A percentile compares a stretch with the other conserved stretches of the same genome.
These are phyloP conservation scores for Haplosporangium sp. DNA, from an alignment of 371 early-diverging fungal genomes.

Conservation along the genomic window DNA sequence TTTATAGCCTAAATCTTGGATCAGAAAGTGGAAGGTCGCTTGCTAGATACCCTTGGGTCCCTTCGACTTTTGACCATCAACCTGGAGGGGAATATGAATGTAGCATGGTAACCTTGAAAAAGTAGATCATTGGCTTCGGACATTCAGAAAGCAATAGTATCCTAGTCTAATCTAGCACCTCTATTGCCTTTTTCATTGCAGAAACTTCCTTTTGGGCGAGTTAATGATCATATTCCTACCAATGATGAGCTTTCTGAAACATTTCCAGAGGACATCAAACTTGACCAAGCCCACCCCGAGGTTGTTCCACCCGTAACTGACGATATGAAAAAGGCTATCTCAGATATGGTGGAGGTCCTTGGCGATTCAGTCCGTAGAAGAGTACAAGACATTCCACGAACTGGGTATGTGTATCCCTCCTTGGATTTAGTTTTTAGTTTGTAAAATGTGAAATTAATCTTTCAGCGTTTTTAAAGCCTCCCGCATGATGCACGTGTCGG, in stretches of 20 bases:
- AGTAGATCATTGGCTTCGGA: not conserved
- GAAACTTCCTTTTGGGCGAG: slow-evolving; percentile 63
- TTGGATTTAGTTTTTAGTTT: not conserved
- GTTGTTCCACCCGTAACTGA: slow-evolving; percentile 50
- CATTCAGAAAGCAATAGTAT: not conserved
- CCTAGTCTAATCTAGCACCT: not conserved
- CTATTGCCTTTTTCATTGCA: slow-evolving; percentile 11
- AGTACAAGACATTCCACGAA: slow-evolving; percentile 67
- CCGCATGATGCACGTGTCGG: slow-evolving; percentile 70
- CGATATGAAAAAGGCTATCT: slow-evolving; percentile 54
- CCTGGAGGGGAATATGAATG: not conserved
- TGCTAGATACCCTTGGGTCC: slow-evolving; percentile 54
- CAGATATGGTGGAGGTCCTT: slow-evolving; percentile 56
- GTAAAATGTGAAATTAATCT: not conserved
- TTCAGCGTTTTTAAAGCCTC: not conserved
- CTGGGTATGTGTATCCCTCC: slow-evolving; percentile 46
- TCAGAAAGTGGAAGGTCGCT: slow-evolving; percentile 12
- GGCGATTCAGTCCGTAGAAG: slow-evolving; percentile 68
- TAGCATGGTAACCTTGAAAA: not conserved
- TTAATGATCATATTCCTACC: slow-evolving; percentile 60
- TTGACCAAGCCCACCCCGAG: slow-evolving; percentile 41
- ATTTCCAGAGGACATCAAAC: slow-evolving; percentile 29
- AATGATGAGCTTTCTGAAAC: slow-evolving; percentile 40
- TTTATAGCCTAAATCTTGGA: slow-evolving; percentile 69
- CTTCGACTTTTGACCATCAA: not conserved